phyloP scores from a whole-genome alignment of 2,329 filamentous ascomycete species.

The Talaromyces sp. region DNA sequence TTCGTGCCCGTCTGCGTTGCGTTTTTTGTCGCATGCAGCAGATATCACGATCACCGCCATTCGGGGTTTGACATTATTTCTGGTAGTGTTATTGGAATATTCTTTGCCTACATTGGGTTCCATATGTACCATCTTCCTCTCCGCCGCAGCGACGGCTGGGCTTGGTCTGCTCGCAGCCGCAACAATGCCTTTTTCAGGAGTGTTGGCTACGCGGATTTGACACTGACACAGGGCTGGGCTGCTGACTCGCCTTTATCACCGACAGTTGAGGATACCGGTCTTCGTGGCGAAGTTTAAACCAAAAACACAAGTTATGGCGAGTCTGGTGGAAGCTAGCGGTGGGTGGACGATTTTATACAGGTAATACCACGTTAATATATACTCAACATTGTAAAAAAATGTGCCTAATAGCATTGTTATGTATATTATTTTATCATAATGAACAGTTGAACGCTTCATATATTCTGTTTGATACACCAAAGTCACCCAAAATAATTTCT shows the following conservation, averaged over 20 bases:
- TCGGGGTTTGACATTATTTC: conserved; percentile 89
- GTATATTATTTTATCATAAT: background rate
- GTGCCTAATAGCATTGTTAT: background rate
- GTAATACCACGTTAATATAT: background rate
- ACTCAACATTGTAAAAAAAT: background rate
- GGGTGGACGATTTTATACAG: background rate
- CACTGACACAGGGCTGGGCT: conserved; percentile 25
- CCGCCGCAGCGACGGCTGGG: conserved; percentile 74
- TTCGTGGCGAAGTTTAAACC: background rate
- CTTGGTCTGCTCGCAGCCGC: conserved; percentile 73
- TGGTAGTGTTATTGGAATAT: conserved; percentile 72
- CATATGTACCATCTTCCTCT: conserved; percentile 82
- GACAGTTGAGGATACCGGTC: background rate
- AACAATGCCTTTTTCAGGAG: conserved; percentile 60
- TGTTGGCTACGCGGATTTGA: conserved; percentile 27
- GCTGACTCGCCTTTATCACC: conserved; percentile 4
- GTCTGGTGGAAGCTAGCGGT: background rate
- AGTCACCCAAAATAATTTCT: background rate
- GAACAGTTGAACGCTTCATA: background rate
- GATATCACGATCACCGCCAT: conserved; percentile 84
- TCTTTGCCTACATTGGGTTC: conserved; percentile 69
- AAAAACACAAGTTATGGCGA: background rate
- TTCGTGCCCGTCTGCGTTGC: conserved; percentile 68
- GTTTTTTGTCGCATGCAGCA: conserved; percentile 76
- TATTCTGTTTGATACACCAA: background rate